Conservation (phyloP, 1,139 yeast species). For the Schizosaccharomyces versatilis region DNA sequence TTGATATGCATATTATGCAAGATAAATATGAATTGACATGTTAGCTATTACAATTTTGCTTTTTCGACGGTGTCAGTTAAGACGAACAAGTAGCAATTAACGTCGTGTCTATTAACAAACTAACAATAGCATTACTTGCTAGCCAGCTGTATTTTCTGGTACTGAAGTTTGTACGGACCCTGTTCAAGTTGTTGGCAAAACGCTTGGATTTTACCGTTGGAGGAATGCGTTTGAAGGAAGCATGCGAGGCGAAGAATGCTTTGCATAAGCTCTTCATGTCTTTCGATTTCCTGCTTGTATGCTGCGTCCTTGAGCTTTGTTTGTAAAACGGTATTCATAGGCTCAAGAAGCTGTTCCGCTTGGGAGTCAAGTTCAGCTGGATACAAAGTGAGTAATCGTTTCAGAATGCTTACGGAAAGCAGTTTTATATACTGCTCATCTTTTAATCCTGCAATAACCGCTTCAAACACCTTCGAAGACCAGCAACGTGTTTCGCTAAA, state of each 20-base stretch:
- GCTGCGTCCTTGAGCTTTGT: conserved; percentile 27
- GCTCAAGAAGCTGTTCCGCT: conserved; percentile 18
- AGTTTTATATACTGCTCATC: conserved; percentile 28
- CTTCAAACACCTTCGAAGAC: conserved; percentile 16
- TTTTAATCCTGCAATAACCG: conserved; percentile 22
- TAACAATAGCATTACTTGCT: no score
- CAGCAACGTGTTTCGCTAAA: conserved; percentile 13
- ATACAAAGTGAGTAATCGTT: conserved; percentile 19
- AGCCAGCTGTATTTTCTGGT: not conserved
- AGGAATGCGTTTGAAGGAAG: not conserved
- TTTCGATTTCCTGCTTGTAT: conserved; percentile 31
- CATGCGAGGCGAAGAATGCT: conserved; percentile 9
- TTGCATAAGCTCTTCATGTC: conserved; percentile 20
- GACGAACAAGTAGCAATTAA: no score
- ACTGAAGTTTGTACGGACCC: not conserved
- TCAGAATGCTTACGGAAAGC: conserved; percentile 22
- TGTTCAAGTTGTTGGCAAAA: not conserved
- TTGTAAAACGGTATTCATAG: conserved; percentile 19
- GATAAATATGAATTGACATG: no score
- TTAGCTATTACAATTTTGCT: no score
- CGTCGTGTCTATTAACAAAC: no score
- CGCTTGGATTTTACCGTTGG: not conserved
- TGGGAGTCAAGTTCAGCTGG: conserved; percentile 8
- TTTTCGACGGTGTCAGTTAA: no score
- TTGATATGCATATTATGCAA: no score